These are phyloP conservation scores for Jaenimonas drosophilae DNA, from an alignment of 208 protist species.

Conservation along the genomic window DNA sequence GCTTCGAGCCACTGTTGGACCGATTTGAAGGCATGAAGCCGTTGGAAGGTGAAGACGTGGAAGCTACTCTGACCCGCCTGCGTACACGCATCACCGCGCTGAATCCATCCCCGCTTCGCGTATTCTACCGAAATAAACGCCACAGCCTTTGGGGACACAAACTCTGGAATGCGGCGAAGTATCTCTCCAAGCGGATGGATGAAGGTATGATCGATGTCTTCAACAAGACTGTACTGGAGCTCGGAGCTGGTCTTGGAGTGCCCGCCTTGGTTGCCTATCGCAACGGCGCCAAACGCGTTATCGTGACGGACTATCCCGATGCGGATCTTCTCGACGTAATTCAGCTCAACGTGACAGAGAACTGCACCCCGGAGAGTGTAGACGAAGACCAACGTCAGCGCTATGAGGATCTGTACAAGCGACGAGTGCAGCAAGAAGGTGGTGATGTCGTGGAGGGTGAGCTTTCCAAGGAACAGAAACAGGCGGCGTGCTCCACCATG, in stretches of 20 bases:
- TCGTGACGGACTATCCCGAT: conserved; percentile 83
- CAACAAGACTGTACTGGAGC: conserved; percentile 69
- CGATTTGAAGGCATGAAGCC: conserved; percentile 22
- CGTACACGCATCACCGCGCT: conserved; percentile 10
- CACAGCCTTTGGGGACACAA: conserved; percentile 85
- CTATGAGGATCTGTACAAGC: background rate
- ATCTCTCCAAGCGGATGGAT: conserved; percentile 83
- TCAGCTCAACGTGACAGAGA: conserved; percentile 54
- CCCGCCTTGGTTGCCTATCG: conserved; percentile 56
- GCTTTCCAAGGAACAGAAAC: conserved; percentile 4
- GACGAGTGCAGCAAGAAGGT: background rate
- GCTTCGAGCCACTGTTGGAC: conserved; percentile 35
- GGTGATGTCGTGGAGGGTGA: conserved; percentile 4
- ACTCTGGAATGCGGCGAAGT: conserved; percentile 86
- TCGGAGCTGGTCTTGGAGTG: conserved; percentile 79
- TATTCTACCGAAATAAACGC: conserved; percentile 68
- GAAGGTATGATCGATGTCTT: conserved; percentile 50
- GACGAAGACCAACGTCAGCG: conserved; percentile 13
- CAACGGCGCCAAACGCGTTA: conserved; percentile 57
- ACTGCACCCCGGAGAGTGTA: conserved; percentile 28
- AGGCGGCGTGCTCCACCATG: conserved; percentile 6
- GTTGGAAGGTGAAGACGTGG: background rate
- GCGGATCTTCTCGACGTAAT: conserved; percentile 64
- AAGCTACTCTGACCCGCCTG: background rate
- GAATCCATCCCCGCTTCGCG: conserved; percentile 17